Base-by-base conservation (phyloP, 176 grass and related monocot species). In the Olyra latifolia region DNA sequence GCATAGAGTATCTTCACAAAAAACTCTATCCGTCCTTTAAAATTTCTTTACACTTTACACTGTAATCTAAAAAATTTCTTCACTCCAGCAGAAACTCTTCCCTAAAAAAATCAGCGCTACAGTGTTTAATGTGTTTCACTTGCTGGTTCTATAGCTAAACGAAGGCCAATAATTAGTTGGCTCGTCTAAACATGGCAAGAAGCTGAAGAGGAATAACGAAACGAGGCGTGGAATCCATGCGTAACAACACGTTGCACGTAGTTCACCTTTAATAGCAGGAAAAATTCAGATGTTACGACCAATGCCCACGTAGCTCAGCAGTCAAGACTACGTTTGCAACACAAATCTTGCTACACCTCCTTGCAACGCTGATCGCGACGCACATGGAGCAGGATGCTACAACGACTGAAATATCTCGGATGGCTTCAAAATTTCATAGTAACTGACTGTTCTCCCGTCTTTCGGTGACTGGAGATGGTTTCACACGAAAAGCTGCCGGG, bases 341-440 rank as follows among this genome's bases (percentile, higher is more conserved):
- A 57, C 10, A 24, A 55, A 57, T 57, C n/a, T 24, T 57, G 55
- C 22, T 24, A 57, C 55, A 35, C 32, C 32, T 35, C 4, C 32
- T 35, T 2, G 32, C 32, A 35, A 8, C 6, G 6, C 22, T 54
- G 2, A 55, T 55, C 10, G 53, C 53, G 53, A 55, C 8, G n/a
- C 8, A 52, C 30, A 73, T 66, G 47, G 15, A 52, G n/a, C 23
- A 27, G 29, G 54, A 65, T 58, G 50, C 46, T 23, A 59, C 27
- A 5, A 69, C 28, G 9, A 14, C 38, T 46, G 62, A 77, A 77
- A 61, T 55, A 64, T 85, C 38, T 85, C 19, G 4, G 46, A 20
- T 8, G 12, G 62, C 23, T 52, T 52, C 0, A 52, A 52, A 20
- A 19, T 14, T 61, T 61, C 53, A 55, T 55, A 22, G 53, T 55